phyloP scores from a whole-genome alignment of 495 filamentous ascomycete genomes.

The Penicillium dipodomyicola region DNA sequence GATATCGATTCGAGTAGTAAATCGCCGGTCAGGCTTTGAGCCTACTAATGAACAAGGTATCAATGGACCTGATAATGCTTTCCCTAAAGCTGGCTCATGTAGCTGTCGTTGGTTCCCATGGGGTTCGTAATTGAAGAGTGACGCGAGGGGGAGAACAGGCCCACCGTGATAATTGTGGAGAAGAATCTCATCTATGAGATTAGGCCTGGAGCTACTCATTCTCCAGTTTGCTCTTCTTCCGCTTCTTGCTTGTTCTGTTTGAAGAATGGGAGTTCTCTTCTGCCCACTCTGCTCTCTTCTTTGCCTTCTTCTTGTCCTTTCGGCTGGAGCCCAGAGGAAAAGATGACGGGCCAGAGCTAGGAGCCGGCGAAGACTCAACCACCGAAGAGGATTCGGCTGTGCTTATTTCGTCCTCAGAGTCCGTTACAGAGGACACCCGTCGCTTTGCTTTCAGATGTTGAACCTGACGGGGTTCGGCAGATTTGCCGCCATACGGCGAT shows the following conservation, averaged over 20 bases:
- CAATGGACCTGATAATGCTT: background rate
- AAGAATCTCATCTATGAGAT: background rate
- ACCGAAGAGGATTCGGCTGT: background rate
- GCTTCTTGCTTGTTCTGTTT: background rate
- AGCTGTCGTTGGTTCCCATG: background rate
- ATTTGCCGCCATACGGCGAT: background rate
- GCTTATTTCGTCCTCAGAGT: background rate
- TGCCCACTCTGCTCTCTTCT: background rate
- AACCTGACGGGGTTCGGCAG: background rate
- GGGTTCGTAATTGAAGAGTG: background rate
- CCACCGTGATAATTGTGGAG: background rate
- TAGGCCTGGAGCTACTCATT: background rate
- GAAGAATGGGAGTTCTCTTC: background rate
- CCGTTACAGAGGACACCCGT: background rate
- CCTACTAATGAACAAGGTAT: background rate
- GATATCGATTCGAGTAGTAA: background rate
- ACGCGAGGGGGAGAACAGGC: background rate
- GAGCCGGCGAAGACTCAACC: background rate
- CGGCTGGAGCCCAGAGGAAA: background rate
- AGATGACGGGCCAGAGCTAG: background rate
- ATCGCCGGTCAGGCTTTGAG: background rate
- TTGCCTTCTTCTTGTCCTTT: background rate
- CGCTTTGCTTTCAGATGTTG: constrained; percentile 1
- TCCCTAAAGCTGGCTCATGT: background rate
- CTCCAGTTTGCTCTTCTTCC: background rate